Base-by-base conservation (phyloP, 371 early-diverging fungal genomes). In the Dentiscutata heterogama region DNA sequence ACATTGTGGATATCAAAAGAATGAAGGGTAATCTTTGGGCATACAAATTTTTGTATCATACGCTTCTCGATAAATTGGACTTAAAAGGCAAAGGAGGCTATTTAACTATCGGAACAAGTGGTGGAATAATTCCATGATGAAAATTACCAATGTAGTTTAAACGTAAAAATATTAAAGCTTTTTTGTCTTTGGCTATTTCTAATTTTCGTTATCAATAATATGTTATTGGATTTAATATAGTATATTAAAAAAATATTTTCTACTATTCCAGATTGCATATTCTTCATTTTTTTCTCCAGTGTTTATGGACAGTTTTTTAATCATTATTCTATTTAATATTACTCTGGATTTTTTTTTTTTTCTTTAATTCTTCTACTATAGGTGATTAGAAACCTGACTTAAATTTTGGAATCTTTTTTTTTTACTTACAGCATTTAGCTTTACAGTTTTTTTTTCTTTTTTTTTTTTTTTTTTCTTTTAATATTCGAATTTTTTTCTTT, bases 11-110 rank as follows among this genome's bases (percentile, higher is more conserved):
- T 84, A 92, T 98, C 85, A 93, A 96, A 83, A 92, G 98, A 70
- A 88, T 95, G 87, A 92, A 94, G 81, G 98, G 98, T 78, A 97
- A 96, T 86, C 91, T 95, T 42, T 98, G 97, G 98, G 91, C 93
- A 0, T 98, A 96, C 91, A 97, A 97, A 90, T 92, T 92, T 83
- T 84, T 98, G 31, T 97, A 97, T 86, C 93, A 96, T 83, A 88
- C 90, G 10, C 84, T 93, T 31, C 83, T 94, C 82, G 89, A 91
- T 29, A 85, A 87, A 4, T 83, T 93, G 77, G 90, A 93, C 54
- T 83, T 93, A 61, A 87, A 88, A 53, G 86, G 88, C 75, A 90
- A 91, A 80, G 88, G 88, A 60, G 88, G 86, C 53, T 80, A 80
- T 56, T 58, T 80, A 56, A 80, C 80, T 53, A 58, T 80, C 60